A percentile compares a stretch with the other conserved stretches of the same genome.
Evolutionary conservation across 2,329 filamentous ascomycete species (phyloP).

Genomic region (Shiraia bambusicola): DNA sequence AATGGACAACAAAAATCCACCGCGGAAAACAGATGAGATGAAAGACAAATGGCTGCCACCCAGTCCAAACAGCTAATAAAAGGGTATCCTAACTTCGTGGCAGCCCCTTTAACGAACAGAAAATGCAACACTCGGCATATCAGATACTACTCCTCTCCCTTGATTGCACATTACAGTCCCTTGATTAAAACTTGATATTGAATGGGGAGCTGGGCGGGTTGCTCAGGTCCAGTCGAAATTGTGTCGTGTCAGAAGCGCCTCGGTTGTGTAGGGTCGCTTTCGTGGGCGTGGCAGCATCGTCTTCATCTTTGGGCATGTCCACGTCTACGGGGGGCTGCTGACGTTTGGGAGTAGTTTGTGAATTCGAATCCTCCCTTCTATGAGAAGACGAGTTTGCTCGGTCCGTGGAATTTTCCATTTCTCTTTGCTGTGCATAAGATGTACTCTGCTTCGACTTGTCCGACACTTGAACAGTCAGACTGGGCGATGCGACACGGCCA

Average conservation of each 20-base stretch:
- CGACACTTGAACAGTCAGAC: constrained; percentile 22
- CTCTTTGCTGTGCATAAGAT: constrained; percentile 16
- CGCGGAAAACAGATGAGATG: constrained; percentile 32
- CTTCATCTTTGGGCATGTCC: constrained; percentile 28
- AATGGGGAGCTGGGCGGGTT: constrained; percentile 43
- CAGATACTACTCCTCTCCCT: constrained; percentile 20
- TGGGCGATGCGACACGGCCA: constrained; percentile 36
- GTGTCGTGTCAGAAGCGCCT: constrained; percentile 32
- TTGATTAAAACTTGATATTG: constrained; percentile 41
- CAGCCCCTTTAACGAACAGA: constrained; percentile 29
- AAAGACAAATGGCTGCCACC: constrained; percentile 32
- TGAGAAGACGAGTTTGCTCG: constrained; percentile 34
- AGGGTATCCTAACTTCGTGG: constrained; percentile 41
- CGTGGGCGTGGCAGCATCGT: constrained; percentile 37
- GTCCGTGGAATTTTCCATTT: constrained; percentile 33
- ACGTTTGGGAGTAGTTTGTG: constrained; percentile 26
- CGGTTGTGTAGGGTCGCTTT: constrained; percentile 36
- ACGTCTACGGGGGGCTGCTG: constrained; percentile 27
- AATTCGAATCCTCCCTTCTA: constrained; percentile 29
- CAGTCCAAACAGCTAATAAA: constrained; percentile 29
- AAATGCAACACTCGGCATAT: constrained; percentile 18
- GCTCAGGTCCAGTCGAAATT: constrained; percentile 39
- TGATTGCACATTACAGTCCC: constrained; percentile 2
- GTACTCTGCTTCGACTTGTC: constrained; percentile 28
- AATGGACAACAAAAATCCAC: constrained; percentile 35